Conservation (phyloP, 2,329 filamentous ascomycete species). For the Dichotomopilus funicola region DNA sequence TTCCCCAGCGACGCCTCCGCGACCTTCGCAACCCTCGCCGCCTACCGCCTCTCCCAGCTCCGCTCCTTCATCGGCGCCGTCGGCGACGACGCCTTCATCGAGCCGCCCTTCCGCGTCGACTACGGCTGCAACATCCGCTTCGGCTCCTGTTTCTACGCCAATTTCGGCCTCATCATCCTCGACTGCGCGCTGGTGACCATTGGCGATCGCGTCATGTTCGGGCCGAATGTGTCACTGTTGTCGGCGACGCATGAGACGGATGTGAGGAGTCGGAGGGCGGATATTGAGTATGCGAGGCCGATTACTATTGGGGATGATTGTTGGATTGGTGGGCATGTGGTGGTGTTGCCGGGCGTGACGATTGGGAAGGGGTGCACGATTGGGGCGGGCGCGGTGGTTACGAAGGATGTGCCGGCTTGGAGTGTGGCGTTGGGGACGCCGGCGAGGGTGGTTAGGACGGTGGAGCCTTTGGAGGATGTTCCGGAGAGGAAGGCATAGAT, state of each 20-base stretch:
- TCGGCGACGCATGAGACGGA: slow-evolving; percentile 67
- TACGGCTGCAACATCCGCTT: slow-evolving; percentile 61
- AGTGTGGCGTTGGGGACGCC: slow-evolving; percentile 62
- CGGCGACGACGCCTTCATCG: slow-evolving; percentile 50
- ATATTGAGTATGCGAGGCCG: slow-evolving; percentile 59
- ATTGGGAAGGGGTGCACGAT: slow-evolving; percentile 69
- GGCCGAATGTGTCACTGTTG: slow-evolving; percentile 65
- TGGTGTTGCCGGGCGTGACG: slow-evolving; percentile 67
- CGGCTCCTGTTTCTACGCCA: slow-evolving; percentile 58
- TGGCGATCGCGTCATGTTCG: slow-evolving; percentile 64
- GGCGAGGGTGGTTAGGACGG: slow-evolving; percentile 48
- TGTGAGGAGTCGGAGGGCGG: slow-evolving; percentile 40
- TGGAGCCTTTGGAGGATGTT: not conserved
- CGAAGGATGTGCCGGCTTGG: slow-evolving; percentile 61
- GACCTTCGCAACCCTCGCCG: slow-evolving; percentile 32
- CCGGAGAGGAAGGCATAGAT: not conserved
- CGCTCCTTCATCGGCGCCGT: slow-evolving; percentile 42
- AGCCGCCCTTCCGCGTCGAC: slow-evolving; percentile 56
- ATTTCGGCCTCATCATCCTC: slow-evolving; percentile 57
- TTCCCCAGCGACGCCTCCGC: slow-evolving; percentile 40
- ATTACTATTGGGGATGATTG: slow-evolving; percentile 75
- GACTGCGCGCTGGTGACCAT: slow-evolving; percentile 67
- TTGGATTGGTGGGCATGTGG: slow-evolving; percentile 68
- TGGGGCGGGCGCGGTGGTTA: slow-evolving; percentile 77
- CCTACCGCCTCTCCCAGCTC: slow-evolving; percentile 40